These are phyloP conservation scores for Lithospermum erythrorhizon DNA, from an alignment of 257 asterid genomes.

Conservation along the genomic window DNA sequence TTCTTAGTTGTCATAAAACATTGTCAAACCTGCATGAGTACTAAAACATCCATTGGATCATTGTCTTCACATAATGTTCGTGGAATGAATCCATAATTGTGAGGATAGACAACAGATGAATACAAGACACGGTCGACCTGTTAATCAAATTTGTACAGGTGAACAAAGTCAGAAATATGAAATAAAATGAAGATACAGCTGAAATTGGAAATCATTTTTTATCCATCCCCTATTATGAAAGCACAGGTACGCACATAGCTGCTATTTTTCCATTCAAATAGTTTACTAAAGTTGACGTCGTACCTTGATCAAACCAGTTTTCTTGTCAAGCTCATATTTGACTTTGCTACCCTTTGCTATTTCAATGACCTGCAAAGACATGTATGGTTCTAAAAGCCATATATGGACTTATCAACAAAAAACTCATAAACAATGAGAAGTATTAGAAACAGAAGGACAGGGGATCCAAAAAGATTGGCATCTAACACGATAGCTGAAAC, in stretches of 20 bases:
- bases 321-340: constrained; percentile 54
- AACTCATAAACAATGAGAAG: neutral
- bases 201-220: neutral
- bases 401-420: neutral
- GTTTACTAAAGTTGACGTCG: neutral
- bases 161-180: neutral
- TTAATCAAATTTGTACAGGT: neutral
- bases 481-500: neutral
- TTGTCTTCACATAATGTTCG: constrained; percentile 55
- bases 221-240: neutral
- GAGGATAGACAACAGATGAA: constrained; percentile 58
- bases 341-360: constrained; percentile 52
- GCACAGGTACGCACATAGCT: neutral
- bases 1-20: neutral
- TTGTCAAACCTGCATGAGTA: constrained; percentile 42
- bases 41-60: constrained; percentile 59
- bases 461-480: neutral
- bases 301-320: constrained; percentile 61
- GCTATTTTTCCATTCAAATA: neutral
- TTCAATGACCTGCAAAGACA: constrained; percentile 37
- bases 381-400: constrained; percentile 2
- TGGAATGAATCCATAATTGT: constrained; percentile 56
- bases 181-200: neutral
- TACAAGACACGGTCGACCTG: constrained; percentile 58
- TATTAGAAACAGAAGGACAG: neutral